Conservation (phyloP, 352 stramenopile species). For the Blastocystis sp. region DNA sequence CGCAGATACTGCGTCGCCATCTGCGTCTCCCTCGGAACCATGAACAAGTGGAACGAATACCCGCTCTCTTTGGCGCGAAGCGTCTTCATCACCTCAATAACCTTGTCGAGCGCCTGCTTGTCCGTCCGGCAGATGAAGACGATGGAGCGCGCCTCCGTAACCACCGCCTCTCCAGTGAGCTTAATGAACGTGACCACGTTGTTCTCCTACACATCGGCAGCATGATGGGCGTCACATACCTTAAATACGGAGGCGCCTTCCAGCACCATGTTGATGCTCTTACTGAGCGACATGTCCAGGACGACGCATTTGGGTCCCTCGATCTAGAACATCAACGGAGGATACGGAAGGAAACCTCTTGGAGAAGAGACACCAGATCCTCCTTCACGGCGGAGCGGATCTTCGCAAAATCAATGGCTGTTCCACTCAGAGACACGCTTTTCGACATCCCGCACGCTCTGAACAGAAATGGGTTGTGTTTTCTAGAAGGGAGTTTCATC, state of each 20-base stretch:
- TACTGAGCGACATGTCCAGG: conserved; percentile 58
- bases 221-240: not conserved
- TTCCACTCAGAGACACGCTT: conserved; percentile 17
- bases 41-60: conserved; percentile 35
- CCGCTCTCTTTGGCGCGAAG: not conserved
- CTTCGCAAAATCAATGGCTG: conserved; percentile 24
- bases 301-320: conserved; percentile 61
- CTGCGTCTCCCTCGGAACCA: conserved; percentile 17
- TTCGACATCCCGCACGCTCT: conserved; percentile 30
- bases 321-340: conserved; percentile 13
- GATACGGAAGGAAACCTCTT: not conserved
- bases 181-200: conserved; percentile 42
- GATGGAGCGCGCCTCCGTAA: conserved; percentile 44
- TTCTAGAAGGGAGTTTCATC: conserved; percentile 44
- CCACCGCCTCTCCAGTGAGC: conserved; percentile 16
- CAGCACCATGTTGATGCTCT: conserved; percentile 55
- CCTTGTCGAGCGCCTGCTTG: not conserved
- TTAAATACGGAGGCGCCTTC: conserved; percentile 66
- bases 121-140: conserved; percentile 41
- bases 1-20: conserved; percentile 15
- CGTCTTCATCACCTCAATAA: not conserved
- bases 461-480: conserved; percentile 25
- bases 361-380: conserved; percentile 17
- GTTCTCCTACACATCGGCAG: conserved; percentile 10
- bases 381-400: conserved; percentile 34